Percentiles rank a stretch among this genome's conserved stretches.
Evolutionary conservation across 225 moss, liverwort and hornwort species (phyloP).

Genomic region (Marchantia polymorpha): DNA sequence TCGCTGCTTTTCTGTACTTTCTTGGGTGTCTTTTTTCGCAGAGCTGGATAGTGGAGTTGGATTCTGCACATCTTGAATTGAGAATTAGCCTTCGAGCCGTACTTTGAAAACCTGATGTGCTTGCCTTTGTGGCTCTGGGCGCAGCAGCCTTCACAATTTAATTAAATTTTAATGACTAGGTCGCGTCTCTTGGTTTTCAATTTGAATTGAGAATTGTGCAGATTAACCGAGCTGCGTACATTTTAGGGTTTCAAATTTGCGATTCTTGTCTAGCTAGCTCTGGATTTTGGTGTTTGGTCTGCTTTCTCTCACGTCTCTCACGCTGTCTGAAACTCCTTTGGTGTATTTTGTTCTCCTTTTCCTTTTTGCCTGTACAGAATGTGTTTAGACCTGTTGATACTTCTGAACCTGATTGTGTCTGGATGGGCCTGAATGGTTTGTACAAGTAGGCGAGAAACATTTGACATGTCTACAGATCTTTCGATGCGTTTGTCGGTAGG

Average conservation of each 20-base stretch:
- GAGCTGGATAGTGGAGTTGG: not conserved
- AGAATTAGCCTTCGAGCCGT: not conserved
- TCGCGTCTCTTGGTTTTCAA: not conserved
- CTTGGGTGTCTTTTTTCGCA: not conserved
- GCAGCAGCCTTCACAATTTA: not conserved
- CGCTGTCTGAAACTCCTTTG: not conserved
- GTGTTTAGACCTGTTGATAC: no score
- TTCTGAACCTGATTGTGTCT: no score
- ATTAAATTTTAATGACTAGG: not conserved
- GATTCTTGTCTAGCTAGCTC: not conserved
- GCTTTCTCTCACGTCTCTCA: not conserved
- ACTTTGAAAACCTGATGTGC: not conserved
- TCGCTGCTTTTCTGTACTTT: no score
- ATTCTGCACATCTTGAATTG: not conserved
- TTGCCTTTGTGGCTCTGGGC: not conserved
- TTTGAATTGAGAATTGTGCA: no score
- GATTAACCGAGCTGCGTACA: no score
- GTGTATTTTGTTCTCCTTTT: not conserved
- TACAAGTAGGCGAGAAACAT: no score
- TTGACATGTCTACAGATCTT: no score
- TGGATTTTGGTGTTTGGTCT: not conserved
- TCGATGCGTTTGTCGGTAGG: no score
- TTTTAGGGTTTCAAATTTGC: not conserved
- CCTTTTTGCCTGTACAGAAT: no score
- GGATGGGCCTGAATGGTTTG: no score